Base-by-base conservation (phyloP, 2,329 filamentous ascomycete genomes). In the Neonectria punicea region DNA sequence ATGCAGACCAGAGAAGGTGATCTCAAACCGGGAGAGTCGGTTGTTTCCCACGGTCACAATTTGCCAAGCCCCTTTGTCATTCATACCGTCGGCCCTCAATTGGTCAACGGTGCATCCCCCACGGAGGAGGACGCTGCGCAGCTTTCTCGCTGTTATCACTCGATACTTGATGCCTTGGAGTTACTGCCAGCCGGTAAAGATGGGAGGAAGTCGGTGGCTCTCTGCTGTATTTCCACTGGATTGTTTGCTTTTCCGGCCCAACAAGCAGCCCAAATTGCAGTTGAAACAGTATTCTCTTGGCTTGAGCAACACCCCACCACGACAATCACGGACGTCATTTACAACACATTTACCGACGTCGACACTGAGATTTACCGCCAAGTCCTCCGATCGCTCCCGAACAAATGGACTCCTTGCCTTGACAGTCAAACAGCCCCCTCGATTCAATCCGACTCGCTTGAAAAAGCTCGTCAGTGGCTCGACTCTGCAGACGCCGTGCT, bases 171-270 rank as follows among this genome's bases (percentile, higher is more conserved):
- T 1, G 60, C 64, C 0, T 0, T 62, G 5, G 72, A 74, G 1
- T 2, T 2, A 1, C 41, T 73, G 0, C 25, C 64, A 0, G 7
- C 0, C 1, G 44, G 5, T 0, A 36, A 60, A 0, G 39, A 67
- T 9, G 67, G 58, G 0, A 58, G 18, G 1, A 74, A 73, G 11
- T 64, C 67, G 0, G 39, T 73, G 1, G 71, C 70, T 0, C 10
- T 74, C 1, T 74, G 72, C 2, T 72, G 72, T 1, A 71, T 74
- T 1, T 74, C 72, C 0, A 74, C 72, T 0, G 71, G 72, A 0
- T 34, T 74, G 1, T 74, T 74, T 2, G 62, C 70, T 0, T 74
- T 74, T 34, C 72, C 71, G 1, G 72, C 70, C 0, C 9, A 59
- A 1, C 51, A 70, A 13, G 72, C 71, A 18, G 72, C 68, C 0